A percentile compares a stretch with the other conserved stretches of the same genome.
These are phyloP conservation scores for Fusarium secorum DNA, from an alignment of 2,329 filamentous ascomycete species.

Conservation along the genomic window DNA sequence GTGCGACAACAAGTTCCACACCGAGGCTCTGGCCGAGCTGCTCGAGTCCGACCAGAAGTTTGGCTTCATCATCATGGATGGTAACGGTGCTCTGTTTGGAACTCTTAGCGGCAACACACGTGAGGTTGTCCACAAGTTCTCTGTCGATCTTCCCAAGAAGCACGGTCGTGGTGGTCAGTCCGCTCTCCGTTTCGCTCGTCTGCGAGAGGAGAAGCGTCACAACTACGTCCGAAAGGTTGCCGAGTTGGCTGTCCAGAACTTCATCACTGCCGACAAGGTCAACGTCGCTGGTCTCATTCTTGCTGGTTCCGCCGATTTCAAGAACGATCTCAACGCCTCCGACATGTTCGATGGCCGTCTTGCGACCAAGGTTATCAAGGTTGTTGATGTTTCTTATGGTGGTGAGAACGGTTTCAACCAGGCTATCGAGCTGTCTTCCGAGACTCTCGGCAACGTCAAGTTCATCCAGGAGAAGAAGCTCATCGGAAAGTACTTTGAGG, in stretches of 20 bases:
- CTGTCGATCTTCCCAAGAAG: constrained; percentile 98
- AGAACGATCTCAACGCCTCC: constrained; percentile 97
- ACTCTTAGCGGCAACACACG: constrained; percentile 97
- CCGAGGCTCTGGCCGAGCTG: constrained; percentile 93
- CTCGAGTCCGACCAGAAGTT: constrained; percentile 99
- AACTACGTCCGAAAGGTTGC: constrained; percentile 99
- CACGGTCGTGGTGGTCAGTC: constrained; percentile 99
- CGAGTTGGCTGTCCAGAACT: constrained; percentile 97
- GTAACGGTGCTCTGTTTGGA: constrained; percentile 96
- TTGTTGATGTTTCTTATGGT: constrained; percentile 98
- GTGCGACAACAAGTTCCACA: constrained; percentile 99
- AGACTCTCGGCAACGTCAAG: constrained; percentile 98
- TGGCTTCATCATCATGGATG: constrained; percentile 99
- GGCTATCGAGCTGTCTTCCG: constrained; percentile 92
- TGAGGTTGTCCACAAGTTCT: constrained; percentile 97
- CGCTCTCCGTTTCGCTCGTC: constrained; percentile 97
- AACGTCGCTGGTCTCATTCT: constrained; percentile 96
- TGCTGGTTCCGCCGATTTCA: constrained; percentile 98
- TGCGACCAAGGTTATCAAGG: constrained; percentile 96
- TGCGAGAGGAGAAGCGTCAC: constrained; percentile 99
- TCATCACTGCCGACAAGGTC: constrained; percentile 97
- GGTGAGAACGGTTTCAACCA: constrained; percentile 99
- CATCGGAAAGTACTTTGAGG: constrained; percentile 98
- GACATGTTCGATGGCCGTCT: constrained; percentile 96
- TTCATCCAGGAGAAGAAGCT: constrained; percentile 99